A percentile compares a stretch with the other conserved stretches of the same genome.
These are phyloP conservation scores for Lasiosphaeria hispida DNA, from an alignment of 495 filamentous ascomycete species.

Conservation along the genomic window DNA sequence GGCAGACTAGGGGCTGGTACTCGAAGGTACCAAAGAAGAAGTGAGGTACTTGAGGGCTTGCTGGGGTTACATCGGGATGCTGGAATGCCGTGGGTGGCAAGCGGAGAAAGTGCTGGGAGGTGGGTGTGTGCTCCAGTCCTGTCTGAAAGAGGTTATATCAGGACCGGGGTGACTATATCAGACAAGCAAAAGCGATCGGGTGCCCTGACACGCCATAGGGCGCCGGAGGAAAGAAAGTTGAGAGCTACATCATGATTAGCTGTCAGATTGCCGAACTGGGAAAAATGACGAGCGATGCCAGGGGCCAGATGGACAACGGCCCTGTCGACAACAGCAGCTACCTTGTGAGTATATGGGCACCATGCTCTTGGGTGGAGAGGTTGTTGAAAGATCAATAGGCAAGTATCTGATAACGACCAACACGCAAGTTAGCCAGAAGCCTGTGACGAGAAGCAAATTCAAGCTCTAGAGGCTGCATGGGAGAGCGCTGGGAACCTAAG, in stretches of 20 bases:
- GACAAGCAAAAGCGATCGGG: slow-evolving; percentile 35
- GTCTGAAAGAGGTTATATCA: slow-evolving; percentile 39
- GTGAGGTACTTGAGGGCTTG: slow-evolving; percentile 22
- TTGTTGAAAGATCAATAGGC: no score
- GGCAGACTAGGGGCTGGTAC: slow-evolving; percentile 19
- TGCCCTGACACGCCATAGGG: slow-evolving; percentile 45
- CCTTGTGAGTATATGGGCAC: background rate
- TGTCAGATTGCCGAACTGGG: slow-evolving; percentile 33
- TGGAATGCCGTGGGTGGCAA: slow-evolving; percentile 26
- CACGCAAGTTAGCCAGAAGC: no score
- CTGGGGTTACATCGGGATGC: slow-evolving; percentile 19
- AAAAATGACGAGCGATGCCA: background rate
- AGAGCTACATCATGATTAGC: slow-evolving; percentile 22
- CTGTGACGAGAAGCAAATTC: no score
- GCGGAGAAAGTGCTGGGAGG: slow-evolving; percentile 23
- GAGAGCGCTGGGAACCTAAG: no score
- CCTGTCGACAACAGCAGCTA: background rate
- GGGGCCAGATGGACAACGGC: background rate
- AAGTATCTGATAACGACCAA: no score
- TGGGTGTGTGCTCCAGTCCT: slow-evolving; percentile 21
- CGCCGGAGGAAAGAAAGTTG: slow-evolving; percentile 26
- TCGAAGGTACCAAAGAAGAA: slow-evolving; percentile 22
- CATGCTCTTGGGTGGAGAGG: no score
- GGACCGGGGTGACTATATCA: slow-evolving; percentile 46
- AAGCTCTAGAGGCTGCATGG: no score